A percentile compares a stretch with the other conserved stretches of the same genome.
These are phyloP conservation scores for Spencermartinsiella europaea DNA, from an alignment of 805 yeast species.

Conservation along the genomic window DNA sequence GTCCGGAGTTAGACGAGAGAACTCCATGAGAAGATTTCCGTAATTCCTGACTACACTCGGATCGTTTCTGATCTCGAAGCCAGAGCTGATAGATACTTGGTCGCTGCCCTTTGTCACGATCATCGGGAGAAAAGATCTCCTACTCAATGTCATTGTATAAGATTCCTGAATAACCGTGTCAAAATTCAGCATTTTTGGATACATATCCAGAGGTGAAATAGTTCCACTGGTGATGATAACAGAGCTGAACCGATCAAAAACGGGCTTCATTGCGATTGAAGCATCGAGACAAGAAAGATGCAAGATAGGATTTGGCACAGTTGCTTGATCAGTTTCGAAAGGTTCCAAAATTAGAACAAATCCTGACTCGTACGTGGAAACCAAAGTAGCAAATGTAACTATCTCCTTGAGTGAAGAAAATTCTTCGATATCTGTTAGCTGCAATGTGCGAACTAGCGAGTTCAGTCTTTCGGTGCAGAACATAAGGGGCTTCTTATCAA, in stretches of 20 bases:
- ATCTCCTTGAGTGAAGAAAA: conserved; percentile 90
- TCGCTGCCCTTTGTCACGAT: conserved; percentile 97
- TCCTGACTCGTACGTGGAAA: conserved; percentile 92
- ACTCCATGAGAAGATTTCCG: conserved; percentile 87
- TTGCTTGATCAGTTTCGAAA: conserved; percentile 87
- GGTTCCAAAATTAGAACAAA: conserved; percentile 91
- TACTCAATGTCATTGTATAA: conserved; percentile 90
- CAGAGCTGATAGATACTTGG: conserved; percentile 93
- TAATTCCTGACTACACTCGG: conserved; percentile 97
- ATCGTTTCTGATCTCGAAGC: conserved; percentile 95
- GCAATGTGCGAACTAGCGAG: conserved; percentile 81
- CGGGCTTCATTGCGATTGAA: conserved; percentile 94
- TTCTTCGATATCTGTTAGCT: conserved; percentile 83
- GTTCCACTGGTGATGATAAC: conserved; percentile 97
- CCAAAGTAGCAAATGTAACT: conserved; percentile 93
- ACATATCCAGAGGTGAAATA: conserved; percentile 97
- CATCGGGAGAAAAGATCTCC: conserved; percentile 90
- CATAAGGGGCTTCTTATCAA: conserved; percentile 84
- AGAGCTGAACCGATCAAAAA: conserved; percentile 86
- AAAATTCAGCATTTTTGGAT: conserved; percentile 92
- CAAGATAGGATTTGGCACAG: conserved; percentile 94
- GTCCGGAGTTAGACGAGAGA: conserved; percentile 93
- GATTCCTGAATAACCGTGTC: conserved; percentile 92
- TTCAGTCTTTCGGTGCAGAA: conserved; percentile 92
- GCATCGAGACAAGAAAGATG: conserved; percentile 96